Conservation (phyloP, 169 alveolate species). For the Pseudocohnilembus persalinus region DNA sequence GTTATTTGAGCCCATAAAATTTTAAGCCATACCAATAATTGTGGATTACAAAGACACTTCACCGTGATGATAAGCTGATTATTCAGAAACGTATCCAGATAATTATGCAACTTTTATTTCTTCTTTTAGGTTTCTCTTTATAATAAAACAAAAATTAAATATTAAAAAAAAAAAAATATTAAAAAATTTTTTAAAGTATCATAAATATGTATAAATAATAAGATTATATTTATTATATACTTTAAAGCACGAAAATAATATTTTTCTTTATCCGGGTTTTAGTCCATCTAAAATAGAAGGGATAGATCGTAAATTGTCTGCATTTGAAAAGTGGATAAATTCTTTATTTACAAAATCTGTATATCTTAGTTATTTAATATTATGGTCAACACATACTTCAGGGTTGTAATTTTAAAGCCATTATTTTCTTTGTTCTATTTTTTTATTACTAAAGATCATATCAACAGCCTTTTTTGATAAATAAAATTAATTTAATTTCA, state of each 20-base stretch:
- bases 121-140: not conserved
- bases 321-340: slow-evolving; percentile 96
- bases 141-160: too few species aligned
- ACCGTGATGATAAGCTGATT: slow-evolving; percentile 99
- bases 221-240: slow-evolving; percentile 94
- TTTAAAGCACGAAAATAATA: slow-evolving; percentile 96
- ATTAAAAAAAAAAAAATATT: not conserved
- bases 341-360: slow-evolving; percentile 98
- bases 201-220: slow-evolving; percentile 77
- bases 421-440: slow-evolving; percentile 97
- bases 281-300: slow-evolving; percentile 98
- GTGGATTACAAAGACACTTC: slow-evolving; percentile 96
- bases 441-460: slow-evolving; percentile 97
- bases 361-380: slow-evolving; percentile 76
- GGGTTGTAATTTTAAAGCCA: slow-evolving; percentile 88
- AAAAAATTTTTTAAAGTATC: slow-evolving; percentile 21
- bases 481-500: too few species aligned
- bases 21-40: slow-evolving; percentile 98
- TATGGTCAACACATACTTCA: slow-evolving; percentile 85
- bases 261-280: slow-evolving; percentile 99
- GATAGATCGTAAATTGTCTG: slow-evolving; percentile 97
- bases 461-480: slow-evolving; percentile 97
- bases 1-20: slow-evolving; percentile 98
- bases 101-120: slow-evolving; percentile 82
- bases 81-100: slow-evolving; percentile 96